phyloP scores from a whole-genome alignment of 2,329 filamentous ascomycete species.

The Botrytis fabae region DNA sequence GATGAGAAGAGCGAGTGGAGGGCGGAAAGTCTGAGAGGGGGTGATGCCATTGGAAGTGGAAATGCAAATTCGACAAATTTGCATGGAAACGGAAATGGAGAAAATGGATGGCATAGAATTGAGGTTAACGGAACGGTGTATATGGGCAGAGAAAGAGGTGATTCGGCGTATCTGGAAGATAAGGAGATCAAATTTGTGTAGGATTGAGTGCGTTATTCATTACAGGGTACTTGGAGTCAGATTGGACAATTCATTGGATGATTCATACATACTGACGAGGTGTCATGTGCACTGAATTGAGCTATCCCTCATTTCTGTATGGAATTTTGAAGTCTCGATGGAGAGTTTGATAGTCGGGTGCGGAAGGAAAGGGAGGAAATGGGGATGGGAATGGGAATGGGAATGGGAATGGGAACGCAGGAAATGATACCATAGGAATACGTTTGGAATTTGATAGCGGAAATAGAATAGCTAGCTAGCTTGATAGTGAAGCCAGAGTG shows the following conservation, averaged over 20 bases:
- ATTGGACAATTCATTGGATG: background rate
- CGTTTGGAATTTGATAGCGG: background rate
- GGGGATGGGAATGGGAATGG: background rate
- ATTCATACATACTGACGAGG: background rate
- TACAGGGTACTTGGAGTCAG: background rate
- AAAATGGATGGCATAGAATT: background rate
- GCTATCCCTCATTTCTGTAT: background rate
- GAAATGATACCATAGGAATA: slow-evolving; percentile 3
- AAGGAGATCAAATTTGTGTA: background rate
- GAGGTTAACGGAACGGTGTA: background rate
- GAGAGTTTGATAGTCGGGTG: background rate
- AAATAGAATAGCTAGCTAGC: background rate
- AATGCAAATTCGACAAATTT: background rate
- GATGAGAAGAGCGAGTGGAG: background rate
- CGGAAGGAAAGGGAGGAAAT: background rate
- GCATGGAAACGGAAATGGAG: background rate
- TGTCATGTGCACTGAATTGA: background rate
- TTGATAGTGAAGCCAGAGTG: background rate
- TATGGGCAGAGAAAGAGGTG: background rate
- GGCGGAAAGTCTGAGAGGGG: background rate
- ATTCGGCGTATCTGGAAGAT: background rate
- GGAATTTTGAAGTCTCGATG: background rate
- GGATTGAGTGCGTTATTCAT: background rate
- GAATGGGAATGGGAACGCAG: background rate
- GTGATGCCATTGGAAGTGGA: background rate